Percentiles rank a stretch among this genome's conserved stretches.
Evolutionary conservation across 345 rosid genomes (phyloP).

Genomic region (Durio zibethinus): DNA sequence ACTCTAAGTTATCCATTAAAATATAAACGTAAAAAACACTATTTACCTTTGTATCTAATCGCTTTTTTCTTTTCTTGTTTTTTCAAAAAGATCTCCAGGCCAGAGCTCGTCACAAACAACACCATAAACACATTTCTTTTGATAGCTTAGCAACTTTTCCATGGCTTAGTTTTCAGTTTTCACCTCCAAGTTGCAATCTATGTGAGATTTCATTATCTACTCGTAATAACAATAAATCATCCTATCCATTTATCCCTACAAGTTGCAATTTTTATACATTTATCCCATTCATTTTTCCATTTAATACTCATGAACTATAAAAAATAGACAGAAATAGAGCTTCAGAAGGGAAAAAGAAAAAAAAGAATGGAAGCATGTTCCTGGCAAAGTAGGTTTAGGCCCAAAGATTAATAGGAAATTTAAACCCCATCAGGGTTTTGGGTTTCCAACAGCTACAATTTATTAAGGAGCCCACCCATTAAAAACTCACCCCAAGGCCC

Average conservation of each 20-base stretch:
- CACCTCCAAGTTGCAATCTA: neutral
- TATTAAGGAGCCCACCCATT: neutral
- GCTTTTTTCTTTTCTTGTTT: too few relatives aligned
- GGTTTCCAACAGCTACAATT: neutral
- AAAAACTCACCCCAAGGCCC: neutral
- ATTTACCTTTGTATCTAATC: too few relatives aligned
- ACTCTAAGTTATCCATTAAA: too few relatives aligned
- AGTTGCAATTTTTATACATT: neutral
- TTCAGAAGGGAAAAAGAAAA: too few relatives aligned
- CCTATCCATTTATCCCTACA: neutral
- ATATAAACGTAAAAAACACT: too few relatives aligned
- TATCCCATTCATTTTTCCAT: too few relatives aligned
- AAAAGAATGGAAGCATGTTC: too few relatives aligned
- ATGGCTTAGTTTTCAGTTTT: neutral
- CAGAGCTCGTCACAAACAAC: too few relatives aligned
- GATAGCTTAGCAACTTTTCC: neutral
- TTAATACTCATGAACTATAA: too few relatives aligned
- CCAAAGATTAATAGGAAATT: neutral
- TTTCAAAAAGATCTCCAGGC: too few relatives aligned
- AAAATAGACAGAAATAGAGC: neutral
- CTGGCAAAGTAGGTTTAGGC: too few relatives aligned
- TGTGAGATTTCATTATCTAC: neutral
- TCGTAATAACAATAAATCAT: neutral
- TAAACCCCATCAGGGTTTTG: neutral
- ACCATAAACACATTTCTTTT: too few relatives aligned